Percentiles rank a stretch among this genome's conserved stretches.
phyloP scores from a whole-genome alignment of 208 protist species.

The Novymonas esmeraldas region DNA sequence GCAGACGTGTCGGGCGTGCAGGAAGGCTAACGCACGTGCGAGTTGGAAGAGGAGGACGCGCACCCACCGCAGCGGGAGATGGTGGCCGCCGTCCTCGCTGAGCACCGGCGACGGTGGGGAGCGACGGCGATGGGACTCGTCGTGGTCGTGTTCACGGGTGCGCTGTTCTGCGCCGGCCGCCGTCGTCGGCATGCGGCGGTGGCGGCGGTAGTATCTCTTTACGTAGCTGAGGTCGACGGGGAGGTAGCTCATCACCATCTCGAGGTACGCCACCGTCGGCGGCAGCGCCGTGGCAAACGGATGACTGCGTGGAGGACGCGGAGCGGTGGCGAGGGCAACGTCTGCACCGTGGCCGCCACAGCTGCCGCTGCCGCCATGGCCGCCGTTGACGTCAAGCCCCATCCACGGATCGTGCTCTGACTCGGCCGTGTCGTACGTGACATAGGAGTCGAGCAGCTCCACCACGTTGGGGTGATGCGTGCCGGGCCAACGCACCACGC shows the following conservation, averaged over 20 bases:
- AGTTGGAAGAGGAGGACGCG: conserved; percentile 97
- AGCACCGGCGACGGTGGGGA: conserved; percentile 27
- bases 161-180: neutral
- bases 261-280: conserved; percentile 96
- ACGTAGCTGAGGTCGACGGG: conserved; percentile 97
- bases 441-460: conserved; percentile 95
- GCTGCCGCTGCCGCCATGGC: neutral
- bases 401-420: conserved; percentile 1
- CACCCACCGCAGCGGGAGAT: conserved; percentile 35
- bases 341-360: too few species aligned
- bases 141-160: neutral
- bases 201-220: conserved; percentile 82
- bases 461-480: conserved; percentile 95
- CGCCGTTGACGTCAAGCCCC: conserved; percentile 7
- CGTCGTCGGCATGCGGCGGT: conserved; percentile 37
- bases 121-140: conserved; percentile 75
- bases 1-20: conserved; percentile 75
- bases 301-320: neutral
- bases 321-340: too few species aligned
- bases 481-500: conserved; percentile 12
- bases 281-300: neutral
- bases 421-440: conserved; percentile 75
- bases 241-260: conserved; percentile 99
- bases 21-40: conserved; percentile 94
- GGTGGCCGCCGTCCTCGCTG: neutral